These are phyloP conservation scores for Candida orba DNA, from an alignment of 805 yeast genomes.

Conservation along the genomic window DNA sequence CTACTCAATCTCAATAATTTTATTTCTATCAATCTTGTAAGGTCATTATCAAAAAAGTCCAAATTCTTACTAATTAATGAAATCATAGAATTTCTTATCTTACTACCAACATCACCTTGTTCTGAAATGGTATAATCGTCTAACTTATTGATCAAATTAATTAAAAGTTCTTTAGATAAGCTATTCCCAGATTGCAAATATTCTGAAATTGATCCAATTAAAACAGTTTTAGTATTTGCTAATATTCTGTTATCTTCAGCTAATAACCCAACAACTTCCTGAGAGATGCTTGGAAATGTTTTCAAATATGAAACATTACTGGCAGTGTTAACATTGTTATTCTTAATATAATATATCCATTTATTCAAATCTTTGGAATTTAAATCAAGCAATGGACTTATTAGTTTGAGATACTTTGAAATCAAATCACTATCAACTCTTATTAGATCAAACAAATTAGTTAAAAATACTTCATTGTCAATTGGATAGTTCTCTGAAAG, in stretches of 20 bases:
- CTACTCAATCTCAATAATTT: slow-evolving; percentile 50
- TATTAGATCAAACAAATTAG: slow-evolving; percentile 18
- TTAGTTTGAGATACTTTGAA: neutral
- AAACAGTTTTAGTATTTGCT: slow-evolving; percentile 10
- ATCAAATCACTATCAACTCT: slow-evolving; percentile 15
- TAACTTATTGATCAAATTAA: slow-evolving; percentile 32
- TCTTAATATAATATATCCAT: slow-evolving; percentile 32
- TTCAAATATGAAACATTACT: slow-evolving; percentile 27
- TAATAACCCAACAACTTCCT: slow-evolving; percentile 11
- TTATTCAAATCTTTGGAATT: slow-evolving; percentile 14
- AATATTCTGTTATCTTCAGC: slow-evolving; percentile 20
- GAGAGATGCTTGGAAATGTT: slow-evolving; percentile 4
- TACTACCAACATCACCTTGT: slow-evolving; percentile 90
- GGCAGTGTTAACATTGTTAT: slow-evolving; percentile 33
- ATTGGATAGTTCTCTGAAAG: neutral
- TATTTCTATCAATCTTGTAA: slow-evolving; percentile 19
- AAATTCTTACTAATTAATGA: slow-evolving; percentile 29
- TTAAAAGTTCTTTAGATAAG: neutral
- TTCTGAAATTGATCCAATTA: slow-evolving; percentile 14
- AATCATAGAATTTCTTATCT: slow-evolving; percentile 50
- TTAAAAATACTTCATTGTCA: slow-evolving; percentile 2
- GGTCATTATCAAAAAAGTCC: slow-evolving; percentile 5
- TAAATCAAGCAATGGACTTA: slow-evolving; percentile 12
- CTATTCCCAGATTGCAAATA: slow-evolving; percentile 1
- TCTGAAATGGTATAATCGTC: slow-evolving; percentile 74